Conservation (phyloP, 805 yeast genomes). For the Cyberlindnera americana region DNA sequence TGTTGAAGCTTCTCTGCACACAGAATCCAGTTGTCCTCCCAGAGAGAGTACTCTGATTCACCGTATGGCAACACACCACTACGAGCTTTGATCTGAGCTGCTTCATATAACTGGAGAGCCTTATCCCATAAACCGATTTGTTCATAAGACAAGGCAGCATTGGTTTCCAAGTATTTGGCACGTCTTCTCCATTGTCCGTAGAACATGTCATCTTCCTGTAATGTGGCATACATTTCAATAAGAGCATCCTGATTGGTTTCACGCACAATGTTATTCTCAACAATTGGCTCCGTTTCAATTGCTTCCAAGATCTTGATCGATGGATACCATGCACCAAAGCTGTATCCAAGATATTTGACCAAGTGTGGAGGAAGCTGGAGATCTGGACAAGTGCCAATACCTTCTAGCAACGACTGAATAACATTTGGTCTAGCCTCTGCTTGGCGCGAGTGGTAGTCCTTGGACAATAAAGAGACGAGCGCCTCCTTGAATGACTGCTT, state of each 20-base stretch:
- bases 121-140: conserved; percentile 94
- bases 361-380: conserved; percentile 91
- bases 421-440: conserved; percentile 84
- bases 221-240: conserved; percentile 79
- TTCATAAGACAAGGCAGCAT: conserved; percentile 88
- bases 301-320: conserved; percentile 82
- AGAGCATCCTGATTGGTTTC: conserved; percentile 90
- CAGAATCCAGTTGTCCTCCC: conserved; percentile 99
- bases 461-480: conserved; percentile 73
- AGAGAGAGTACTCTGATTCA: conserved; percentile 87
- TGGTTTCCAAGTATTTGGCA: conserved; percentile 91
- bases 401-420: conserved; percentile 77
- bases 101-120: conserved; percentile 90
- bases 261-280: conserved; percentile 68
- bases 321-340: conserved; percentile 89
- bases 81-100: conserved; percentile 94
- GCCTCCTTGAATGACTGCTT: conserved; percentile 81
- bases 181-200: conserved; percentile 97
- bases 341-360: conserved; percentile 79
- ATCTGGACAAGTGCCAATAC: conserved; percentile 68
- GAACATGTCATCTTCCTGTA: conserved; percentile 95
- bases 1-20: conserved; percentile 97
- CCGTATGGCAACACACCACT: conserved; percentile 94
- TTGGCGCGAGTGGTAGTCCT: conserved; percentile 92
- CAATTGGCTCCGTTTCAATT: conserved; percentile 52